Conservation (phyloP, 805 yeast genomes). For the Ogataea wickerhamii region DNA sequence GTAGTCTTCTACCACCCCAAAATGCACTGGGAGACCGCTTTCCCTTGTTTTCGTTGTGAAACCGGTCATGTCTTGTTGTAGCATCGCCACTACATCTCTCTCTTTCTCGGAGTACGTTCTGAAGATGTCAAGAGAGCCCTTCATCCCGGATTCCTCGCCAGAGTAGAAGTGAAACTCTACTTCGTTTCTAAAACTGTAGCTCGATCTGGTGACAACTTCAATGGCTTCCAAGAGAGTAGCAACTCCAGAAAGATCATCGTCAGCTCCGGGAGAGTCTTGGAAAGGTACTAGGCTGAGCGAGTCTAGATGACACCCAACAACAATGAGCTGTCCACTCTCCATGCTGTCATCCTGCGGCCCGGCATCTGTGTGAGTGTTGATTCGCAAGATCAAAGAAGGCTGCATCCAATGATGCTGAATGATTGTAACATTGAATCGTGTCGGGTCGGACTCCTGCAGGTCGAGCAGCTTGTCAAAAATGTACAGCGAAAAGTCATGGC, state of each 20-base stretch:
- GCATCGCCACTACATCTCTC: constrained; percentile 67
- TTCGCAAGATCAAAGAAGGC: constrained; percentile 64
- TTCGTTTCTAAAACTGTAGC: constrained; percentile 42
- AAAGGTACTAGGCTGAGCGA: constrained; percentile 66
- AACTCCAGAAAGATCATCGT: constrained; percentile 90
- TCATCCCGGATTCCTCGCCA: constrained; percentile 90
- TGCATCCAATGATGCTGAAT: constrained; percentile 75
- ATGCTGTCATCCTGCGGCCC: constrained; percentile 33
- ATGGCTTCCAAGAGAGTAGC: constrained; percentile 74
- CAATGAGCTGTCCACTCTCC: constrained; percentile 35
- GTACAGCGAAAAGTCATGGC: constrained; percentile 5
- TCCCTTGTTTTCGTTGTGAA: constrained; percentile 52
- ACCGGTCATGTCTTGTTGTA: constrained; percentile 96
- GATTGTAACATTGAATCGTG: constrained; percentile 38
- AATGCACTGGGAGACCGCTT: constrained; percentile 52
- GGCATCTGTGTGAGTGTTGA: constrained; percentile 30
- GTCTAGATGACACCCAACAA: constrained; percentile 89
- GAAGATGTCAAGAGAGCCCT: constrained; percentile 83
- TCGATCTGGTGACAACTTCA: constrained; percentile 47
- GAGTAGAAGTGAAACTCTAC: constrained; percentile 92
- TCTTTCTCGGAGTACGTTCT: constrained; percentile 43
- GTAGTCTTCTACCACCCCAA: constrained; percentile 80
- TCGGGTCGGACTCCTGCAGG: constrained; percentile 24
- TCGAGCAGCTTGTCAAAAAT: constrained; percentile 38
- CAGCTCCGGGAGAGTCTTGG: constrained; percentile 88